Conservation (phyloP, 169 alveolate genomes). For the Neospora caninum region DNA sequence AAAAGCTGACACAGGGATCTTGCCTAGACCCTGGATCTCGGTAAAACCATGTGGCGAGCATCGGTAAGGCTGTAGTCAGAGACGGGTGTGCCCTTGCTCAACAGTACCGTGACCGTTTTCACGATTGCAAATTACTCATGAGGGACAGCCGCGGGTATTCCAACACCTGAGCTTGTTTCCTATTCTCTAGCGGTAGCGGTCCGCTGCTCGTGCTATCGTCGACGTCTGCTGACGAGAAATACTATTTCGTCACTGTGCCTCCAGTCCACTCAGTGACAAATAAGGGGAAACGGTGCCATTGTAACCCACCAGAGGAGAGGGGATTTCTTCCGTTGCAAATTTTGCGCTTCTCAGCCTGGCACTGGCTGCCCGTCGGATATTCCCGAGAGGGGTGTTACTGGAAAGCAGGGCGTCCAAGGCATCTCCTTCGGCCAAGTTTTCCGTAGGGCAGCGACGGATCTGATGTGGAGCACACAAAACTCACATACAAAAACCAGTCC, state of each 20-base stretch:
- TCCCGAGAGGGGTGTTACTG: background rate
- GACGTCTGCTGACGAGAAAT: background rate
- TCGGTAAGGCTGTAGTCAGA: too few species aligned
- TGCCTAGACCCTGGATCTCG: too few species aligned
- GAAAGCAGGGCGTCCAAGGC: conserved; percentile 9
- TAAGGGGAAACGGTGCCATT: background rate
- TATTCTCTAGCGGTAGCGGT: background rate
- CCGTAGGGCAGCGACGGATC: background rate
- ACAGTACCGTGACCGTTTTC: too few species aligned
- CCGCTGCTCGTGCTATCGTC: background rate
- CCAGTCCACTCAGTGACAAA: background rate
- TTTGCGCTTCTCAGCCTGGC: background rate
- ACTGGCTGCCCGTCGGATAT: background rate
- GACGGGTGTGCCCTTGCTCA: too few species aligned
- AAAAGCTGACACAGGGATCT: too few species aligned
- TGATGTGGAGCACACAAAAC: background rate
- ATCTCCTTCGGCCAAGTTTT: background rate
- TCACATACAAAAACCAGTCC: too few species aligned
- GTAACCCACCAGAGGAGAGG: background rate
- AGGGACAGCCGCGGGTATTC: too few species aligned
- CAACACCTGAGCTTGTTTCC: too few species aligned
- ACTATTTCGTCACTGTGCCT: background rate
- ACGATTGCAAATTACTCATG: too few species aligned
- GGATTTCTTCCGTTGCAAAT: background rate
- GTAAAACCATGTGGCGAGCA: too few species aligned